These are phyloP conservation scores for Vanrija humicola DNA, from an alignment of 1,284 basidiomycete species.

Conservation along the genomic window DNA sequence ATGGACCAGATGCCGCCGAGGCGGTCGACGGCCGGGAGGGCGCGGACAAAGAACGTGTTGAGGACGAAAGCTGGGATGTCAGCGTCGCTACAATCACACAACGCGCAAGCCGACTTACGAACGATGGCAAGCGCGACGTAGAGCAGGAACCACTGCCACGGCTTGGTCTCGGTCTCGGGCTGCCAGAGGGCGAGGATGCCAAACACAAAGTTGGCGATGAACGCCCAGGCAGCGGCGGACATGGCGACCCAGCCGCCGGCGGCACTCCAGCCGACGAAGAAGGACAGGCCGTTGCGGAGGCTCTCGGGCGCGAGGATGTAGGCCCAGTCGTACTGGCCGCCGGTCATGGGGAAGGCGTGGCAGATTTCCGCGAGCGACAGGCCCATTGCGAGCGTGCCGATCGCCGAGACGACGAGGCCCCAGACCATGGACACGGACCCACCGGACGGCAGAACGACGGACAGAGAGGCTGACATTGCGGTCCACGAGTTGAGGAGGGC, in stretches of 20 bases:
- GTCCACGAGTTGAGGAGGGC: constrained; percentile 22
- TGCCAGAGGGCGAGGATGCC: constrained; percentile 40
- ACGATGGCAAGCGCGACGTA: constrained; percentile 15
- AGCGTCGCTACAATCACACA: no score
- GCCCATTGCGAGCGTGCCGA: constrained; percentile 31
- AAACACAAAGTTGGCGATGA: constrained; percentile 28
- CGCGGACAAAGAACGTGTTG: constrained; percentile 11
- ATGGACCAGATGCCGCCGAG: constrained; percentile 29
- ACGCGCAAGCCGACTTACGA: no score
- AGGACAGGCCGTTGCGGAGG: constrained; percentile 5
- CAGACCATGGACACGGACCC: constrained; percentile 43
- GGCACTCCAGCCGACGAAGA: constrained; percentile 12
- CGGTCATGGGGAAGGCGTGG: constrained; percentile 15
- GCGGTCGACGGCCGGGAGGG: constrained; percentile 8
- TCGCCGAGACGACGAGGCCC: constrained; percentile 37
- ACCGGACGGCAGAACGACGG: constrained; percentile 34
- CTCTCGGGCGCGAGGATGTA: constrained; percentile 3
- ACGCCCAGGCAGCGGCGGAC: constrained; percentile 30
- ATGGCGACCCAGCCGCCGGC: constrained; percentile 46
- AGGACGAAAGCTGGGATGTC: background rate
- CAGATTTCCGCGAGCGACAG: constrained; percentile 18
- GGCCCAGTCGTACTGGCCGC: constrained; percentile 43
- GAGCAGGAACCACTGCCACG: constrained; percentile 27
- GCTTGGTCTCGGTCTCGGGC: constrained; percentile 26
- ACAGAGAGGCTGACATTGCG: constrained; percentile 3